Conservation (phyloP, 164 flowering plant genomes). For the Santalum album region DNA sequence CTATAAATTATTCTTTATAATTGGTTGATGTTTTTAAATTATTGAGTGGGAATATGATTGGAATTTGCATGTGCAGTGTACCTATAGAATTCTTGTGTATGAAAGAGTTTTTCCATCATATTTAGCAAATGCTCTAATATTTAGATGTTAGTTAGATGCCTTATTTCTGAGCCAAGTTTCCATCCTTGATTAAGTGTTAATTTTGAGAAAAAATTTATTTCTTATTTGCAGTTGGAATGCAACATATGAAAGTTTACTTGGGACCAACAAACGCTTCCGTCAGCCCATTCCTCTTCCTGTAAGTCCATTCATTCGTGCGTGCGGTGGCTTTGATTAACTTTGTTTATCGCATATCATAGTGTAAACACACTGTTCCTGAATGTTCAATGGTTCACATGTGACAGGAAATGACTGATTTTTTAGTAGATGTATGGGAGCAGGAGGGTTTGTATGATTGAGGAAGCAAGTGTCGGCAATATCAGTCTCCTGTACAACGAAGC, state of each 20-base stretch:
- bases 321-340: background rate
- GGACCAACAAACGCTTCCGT: slow-evolving; percentile 52
- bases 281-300: slow-evolving; percentile 72
- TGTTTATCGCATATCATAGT: background rate
- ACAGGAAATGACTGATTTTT: slow-evolving; percentile 83
- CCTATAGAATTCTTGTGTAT: no score
- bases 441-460: slow-evolving; percentile 79
- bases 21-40: no score
- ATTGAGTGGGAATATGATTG: no score
- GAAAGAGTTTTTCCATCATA: no score
- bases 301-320: slow-evolving; percentile 19
- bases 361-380: slow-evolving; percentile 1
- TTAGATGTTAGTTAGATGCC: no score
- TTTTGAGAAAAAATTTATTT: no score
- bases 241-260: slow-evolving; percentile 64
- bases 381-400: background rate
- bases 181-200: no score
- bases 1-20: no score
- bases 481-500: no score
- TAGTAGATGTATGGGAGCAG: slow-evolving; percentile 83
- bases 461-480: no score
- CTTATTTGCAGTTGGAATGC: slow-evolving; percentile 60
- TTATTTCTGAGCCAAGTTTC: background rate
- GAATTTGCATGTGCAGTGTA: no score
- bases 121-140: no score